phyloP scores from a whole-genome alignment of 2,329 filamentous ascomycete species.

The Alternaria sp. region DNA sequence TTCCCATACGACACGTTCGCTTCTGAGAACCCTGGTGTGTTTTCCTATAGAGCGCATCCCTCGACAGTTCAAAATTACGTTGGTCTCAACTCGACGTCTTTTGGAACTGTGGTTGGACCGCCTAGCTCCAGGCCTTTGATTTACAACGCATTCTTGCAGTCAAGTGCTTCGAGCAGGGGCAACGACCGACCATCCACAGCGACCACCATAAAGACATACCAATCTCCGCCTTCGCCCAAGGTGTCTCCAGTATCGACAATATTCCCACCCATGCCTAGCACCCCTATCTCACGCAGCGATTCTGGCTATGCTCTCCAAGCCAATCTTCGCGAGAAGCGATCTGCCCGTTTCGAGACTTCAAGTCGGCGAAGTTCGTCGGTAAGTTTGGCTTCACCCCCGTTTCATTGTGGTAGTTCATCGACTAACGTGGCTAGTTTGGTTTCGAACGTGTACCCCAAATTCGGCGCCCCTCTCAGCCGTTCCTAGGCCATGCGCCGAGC shows the following conservation, averaged over 20 bases:
- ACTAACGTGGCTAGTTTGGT: constrained; percentile 65
- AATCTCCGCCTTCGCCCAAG: constrained; percentile 66
- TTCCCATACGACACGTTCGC: constrained; percentile 91
- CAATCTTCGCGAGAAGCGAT: constrained; percentile 91
- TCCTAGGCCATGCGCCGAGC: constrained; percentile 70
- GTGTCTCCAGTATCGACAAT: constrained; percentile 79
- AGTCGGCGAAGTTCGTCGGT: constrained; percentile 89
- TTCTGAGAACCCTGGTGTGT: constrained; percentile 82
- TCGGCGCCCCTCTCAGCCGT: constrained; percentile 71
- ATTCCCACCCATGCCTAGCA: constrained; percentile 78
- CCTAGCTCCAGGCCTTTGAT: constrained; percentile 68
- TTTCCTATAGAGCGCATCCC: constrained; percentile 73
- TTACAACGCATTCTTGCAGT: constrained; percentile 89
- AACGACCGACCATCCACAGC: constrained; percentile 73
- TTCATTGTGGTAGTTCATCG: constrained; percentile 30
- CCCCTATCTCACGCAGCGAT: constrained; percentile 86
- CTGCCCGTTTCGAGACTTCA: constrained; percentile 83
- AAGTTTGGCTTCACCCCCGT: constrained; percentile 31
- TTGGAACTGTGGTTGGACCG: constrained; percentile 71
- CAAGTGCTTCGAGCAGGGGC: constrained; percentile 68
- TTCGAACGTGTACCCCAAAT: constrained; percentile 73
- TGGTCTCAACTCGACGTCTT: constrained; percentile 86
- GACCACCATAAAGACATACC: constrained; percentile 47
- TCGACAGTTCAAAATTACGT: constrained; percentile 86
- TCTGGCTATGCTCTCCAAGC: constrained; percentile 88